Evolutionary conservation across 2,329 filamentous ascomycete genomes (phyloP).

Genomic region (Huntiella moniliformis): DNA sequence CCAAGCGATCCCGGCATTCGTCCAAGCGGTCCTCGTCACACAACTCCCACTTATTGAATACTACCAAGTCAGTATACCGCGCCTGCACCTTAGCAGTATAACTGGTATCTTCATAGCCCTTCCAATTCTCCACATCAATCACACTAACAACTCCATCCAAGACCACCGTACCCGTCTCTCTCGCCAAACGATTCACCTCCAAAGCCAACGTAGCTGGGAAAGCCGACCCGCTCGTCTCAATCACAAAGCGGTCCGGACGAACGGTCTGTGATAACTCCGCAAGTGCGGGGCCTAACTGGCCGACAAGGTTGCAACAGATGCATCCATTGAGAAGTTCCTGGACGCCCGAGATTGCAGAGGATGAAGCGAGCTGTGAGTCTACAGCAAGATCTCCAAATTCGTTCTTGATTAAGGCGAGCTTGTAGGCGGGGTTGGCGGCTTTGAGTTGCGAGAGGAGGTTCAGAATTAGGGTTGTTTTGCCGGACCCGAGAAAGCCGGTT

Average conservation of each 20-base stretch:
- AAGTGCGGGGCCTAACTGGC: conserved; percentile 68
- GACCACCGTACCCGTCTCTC: conserved; percentile 49
- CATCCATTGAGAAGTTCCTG: conserved; percentile 90
- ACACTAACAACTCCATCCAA: conserved; percentile 81
- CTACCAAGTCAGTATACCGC: conserved; percentile 71
- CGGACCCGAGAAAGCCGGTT: conserved; percentile 88
- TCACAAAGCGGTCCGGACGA: conserved; percentile 65
- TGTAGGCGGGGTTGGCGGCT: conserved; percentile 54
- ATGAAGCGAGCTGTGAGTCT: conserved; percentile 76
- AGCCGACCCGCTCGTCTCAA: conserved; percentile 81
- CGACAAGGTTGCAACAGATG: conserved; percentile 97
- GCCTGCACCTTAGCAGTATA: conserved; percentile 82
- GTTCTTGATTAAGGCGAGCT: conserved; percentile 88
- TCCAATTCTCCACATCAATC: conserved; percentile 89
- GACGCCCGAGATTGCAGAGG: conserved; percentile 68
- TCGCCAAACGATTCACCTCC: conserved; percentile 64
- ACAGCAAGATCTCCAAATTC: conserved; percentile 92
- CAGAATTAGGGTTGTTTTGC: conserved; percentile 90
- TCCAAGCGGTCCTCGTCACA: conserved; percentile 59
- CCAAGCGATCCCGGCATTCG: conserved; percentile 56
- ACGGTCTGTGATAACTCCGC: conserved; percentile 41
- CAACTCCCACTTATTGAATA: conserved; percentile 84
- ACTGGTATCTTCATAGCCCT: conserved; percentile 76
- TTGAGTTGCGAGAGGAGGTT: conserved; percentile 81
- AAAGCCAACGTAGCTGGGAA: conserved; percentile 80